A percentile compares a stretch with the other conserved stretches of the same genome.
phyloP scores from a whole-genome alignment of 371 early-diverging fungal genomes.

The Rhizoclosmatium hyalinum region DNA sequence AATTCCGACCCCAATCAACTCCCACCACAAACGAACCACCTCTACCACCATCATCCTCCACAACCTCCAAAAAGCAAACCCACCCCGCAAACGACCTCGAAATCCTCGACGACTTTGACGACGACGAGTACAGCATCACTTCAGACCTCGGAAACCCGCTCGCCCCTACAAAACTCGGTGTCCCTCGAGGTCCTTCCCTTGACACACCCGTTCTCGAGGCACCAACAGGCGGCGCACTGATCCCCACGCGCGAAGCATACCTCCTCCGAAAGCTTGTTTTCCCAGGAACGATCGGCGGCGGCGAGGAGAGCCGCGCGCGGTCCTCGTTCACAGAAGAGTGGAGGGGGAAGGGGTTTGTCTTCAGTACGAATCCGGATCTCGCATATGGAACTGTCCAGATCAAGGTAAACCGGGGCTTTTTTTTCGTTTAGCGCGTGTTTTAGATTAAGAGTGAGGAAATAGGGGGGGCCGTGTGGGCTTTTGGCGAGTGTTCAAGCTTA shows the following conservation, averaged over 20 bases:
- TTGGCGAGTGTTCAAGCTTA: constrained; percentile 52
- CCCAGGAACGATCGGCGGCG: constrained; percentile 14
- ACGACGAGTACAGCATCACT: constrained; percentile 26
- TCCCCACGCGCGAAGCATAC: constrained; percentile 29
- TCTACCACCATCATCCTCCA: neutral
- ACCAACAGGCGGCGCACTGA: constrained; percentile 20
- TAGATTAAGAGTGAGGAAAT: neutral
- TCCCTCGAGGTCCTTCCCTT: neutral
- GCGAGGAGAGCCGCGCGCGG: constrained; percentile 27
- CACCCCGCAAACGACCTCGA: constrained; percentile 30
- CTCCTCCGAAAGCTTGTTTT: constrained; percentile 29
- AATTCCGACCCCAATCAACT: neutral
- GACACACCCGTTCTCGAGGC: neutral
- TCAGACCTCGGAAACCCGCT: constrained; percentile 4
- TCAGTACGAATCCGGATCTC: constrained; percentile 33
- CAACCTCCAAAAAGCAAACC: neutral
- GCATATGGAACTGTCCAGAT: constrained; percentile 53
- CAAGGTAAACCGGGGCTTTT: constrained; percentile 36
- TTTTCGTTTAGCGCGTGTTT: neutral
- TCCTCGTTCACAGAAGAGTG: constrained; percentile 46
- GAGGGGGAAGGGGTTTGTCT: constrained; percentile 52
- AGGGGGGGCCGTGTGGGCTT: constrained; percentile 60
- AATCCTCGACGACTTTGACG: constrained; percentile 35
- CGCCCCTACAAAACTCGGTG: neutral
- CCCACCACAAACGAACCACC: too few species aligned